These are phyloP conservation scores for Aureobasidium leucospermi DNA, from an alignment of 2,329 filamentous ascomycete genomes.

Conservation along the genomic window DNA sequence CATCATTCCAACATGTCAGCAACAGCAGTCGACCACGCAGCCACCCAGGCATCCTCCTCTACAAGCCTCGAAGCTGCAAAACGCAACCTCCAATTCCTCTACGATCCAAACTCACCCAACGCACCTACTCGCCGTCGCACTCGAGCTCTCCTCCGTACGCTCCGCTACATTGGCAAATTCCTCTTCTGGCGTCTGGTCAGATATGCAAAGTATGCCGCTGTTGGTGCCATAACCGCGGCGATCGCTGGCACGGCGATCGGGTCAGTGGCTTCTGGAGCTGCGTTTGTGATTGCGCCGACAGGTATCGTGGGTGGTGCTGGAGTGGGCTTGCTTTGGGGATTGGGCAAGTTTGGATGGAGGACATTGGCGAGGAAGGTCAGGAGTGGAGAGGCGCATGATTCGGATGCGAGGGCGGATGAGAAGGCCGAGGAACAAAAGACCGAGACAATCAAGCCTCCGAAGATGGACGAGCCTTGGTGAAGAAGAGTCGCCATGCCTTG, in stretches of 20 bases:
- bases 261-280: conserved; percentile 31
- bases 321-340: conserved; percentile 32
- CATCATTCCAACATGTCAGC: background rate
- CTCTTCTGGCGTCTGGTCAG: conserved; percentile 36
- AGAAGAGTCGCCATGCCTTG: too few species aligned
- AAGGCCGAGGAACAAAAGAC: conserved; percentile 28
- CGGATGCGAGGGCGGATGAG: conserved; percentile 31
- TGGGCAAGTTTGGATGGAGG: conserved; percentile 22
- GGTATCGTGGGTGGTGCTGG: conserved; percentile 32
- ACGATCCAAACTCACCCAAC: conserved; percentile 26
- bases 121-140: conserved; percentile 31
- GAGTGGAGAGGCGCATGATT: conserved; percentile 26
- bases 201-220: conserved; percentile 38
- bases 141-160: conserved; percentile 31
- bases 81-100: conserved; percentile 29
- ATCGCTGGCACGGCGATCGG: conserved; percentile 32
- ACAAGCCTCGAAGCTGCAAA: conserved; percentile 20
- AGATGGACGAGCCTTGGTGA: conserved; percentile 19
- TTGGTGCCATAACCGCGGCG: conserved; percentile 33
- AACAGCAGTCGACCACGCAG: background rate
- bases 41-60: background rate
- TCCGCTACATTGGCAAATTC: conserved; percentile 34
- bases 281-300: conserved; percentile 36
- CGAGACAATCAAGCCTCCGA: conserved; percentile 17
- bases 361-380: conserved; percentile 34